phyloP scores from a whole-genome alignment of 202 grass and related monocot species.

The Zizania palustris region DNA sequence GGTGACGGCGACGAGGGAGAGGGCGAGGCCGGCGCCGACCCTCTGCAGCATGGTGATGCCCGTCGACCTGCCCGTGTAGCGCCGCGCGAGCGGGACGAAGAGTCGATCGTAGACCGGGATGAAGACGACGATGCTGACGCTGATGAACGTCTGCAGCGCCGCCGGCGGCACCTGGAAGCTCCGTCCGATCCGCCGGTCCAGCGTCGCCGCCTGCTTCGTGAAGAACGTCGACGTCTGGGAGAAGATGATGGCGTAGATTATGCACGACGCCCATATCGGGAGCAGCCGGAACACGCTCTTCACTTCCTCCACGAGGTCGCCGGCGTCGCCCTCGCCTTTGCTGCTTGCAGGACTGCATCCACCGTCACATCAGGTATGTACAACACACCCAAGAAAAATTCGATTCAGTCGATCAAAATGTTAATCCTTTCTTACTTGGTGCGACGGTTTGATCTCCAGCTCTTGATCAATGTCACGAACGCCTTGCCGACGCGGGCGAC shows the following conservation, averaged over 20 bases:
- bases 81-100: constrained; percentile 50
- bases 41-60: constrained; percentile 78
- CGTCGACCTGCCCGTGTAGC: constrained; percentile 35
- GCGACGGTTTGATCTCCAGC: constrained; percentile 33
- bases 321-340: neutral
- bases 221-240: constrained; percentile 63
- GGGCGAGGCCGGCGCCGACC: constrained; percentile 43
- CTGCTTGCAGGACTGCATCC: constrained; percentile 33
- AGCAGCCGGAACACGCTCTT: constrained; percentile 56
- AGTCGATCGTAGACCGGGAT: constrained; percentile 52
- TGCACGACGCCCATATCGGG: constrained; percentile 63
- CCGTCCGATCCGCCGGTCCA: constrained; percentile 55
- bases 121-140: constrained; percentile 46
- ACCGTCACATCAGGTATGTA: neutral
- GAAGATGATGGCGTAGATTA: constrained; percentile 63
- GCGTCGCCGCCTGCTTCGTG: constrained; percentile 64
- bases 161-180: constrained; percentile 55
- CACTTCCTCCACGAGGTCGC: constrained; percentile 45
- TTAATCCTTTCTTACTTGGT: constrained; percentile 28
- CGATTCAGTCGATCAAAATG: neutral
- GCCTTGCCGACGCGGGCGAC: constrained; percentile 48
- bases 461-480: constrained; percentile 36
- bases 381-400: neutral
- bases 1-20: constrained; percentile 47
- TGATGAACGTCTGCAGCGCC: constrained; percentile 53